Conservation (phyloP, 2,329 filamentous ascomycete species). For the Penicillium capsulatum region DNA sequence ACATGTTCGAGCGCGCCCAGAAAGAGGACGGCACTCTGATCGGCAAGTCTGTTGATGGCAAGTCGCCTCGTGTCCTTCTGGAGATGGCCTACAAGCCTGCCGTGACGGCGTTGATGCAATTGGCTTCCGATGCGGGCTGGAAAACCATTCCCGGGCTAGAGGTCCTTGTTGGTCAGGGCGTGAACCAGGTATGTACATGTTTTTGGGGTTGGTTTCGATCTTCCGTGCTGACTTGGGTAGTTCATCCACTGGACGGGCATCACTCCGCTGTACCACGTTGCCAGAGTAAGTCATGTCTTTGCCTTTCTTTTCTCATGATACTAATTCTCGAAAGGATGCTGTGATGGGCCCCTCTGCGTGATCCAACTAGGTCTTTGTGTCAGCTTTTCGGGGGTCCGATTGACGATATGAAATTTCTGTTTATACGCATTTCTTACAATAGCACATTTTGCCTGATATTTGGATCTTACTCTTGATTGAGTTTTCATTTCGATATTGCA, state of each 20-base stretch:
- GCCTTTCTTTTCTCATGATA: not conserved
- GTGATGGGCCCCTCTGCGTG: not conserved
- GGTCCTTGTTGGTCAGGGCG: constrained; percentile 78
- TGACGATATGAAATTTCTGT: too few relatives aligned
- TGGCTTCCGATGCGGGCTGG: constrained; percentile 77
- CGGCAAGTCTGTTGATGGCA: constrained; percentile 30
- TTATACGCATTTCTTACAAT: too few relatives aligned
- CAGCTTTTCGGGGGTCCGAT: too few relatives aligned
- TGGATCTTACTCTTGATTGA: too few relatives aligned
- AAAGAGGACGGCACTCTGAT: constrained; percentile 44
- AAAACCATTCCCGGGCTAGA: constrained; percentile 80
- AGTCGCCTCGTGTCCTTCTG: constrained; percentile 60
- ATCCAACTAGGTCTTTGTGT: too few relatives aligned
- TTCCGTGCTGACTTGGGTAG: constrained; percentile 2
- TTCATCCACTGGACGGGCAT: constrained; percentile 24
- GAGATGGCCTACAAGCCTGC: constrained; percentile 97
- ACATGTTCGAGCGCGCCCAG: constrained; percentile 48
- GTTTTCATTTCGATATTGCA: too few relatives aligned
- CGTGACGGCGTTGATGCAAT: constrained; percentile 76
- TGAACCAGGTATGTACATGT: constrained; percentile 73
- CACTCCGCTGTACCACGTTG: constrained; percentile 54
- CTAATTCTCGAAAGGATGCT: constrained; percentile 1
- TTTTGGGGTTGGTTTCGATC: not conserved
- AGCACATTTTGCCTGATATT: too few relatives aligned
- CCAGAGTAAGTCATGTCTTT: constrained; percentile 49